Evolutionary conservation across 2,329 filamentous ascomycete species (phyloP).

Genomic region (Balansia obtecta): DNA sequence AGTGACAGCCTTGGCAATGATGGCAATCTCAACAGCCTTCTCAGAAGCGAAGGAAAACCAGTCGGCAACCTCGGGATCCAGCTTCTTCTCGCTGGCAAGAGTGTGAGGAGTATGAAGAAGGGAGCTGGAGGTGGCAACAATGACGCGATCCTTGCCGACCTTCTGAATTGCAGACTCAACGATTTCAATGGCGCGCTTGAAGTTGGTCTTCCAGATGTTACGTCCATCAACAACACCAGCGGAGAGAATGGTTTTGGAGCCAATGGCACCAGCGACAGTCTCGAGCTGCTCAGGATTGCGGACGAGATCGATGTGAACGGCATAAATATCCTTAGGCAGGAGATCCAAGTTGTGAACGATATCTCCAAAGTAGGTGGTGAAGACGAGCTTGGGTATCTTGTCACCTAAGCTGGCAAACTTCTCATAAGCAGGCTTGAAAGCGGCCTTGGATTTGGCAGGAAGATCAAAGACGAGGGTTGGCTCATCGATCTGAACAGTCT

Average conservation of each 20-base stretch:
- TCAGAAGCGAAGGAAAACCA: slow-evolving; percentile 98
- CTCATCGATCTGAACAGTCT: slow-evolving; percentile 97
- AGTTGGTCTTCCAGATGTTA: slow-evolving; percentile 99
- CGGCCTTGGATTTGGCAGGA: slow-evolving; percentile 77
- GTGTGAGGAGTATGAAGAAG: slow-evolving; percentile 98
- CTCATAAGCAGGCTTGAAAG: slow-evolving; percentile 97
- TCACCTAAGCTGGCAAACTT: slow-evolving; percentile 65
- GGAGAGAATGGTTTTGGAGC: slow-evolving; percentile 81
- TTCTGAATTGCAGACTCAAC: slow-evolving; percentile 85
- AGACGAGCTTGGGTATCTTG: slow-evolving; percentile 75
- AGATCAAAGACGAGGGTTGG: slow-evolving; percentile 93
- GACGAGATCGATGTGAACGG: slow-evolving; percentile 89
- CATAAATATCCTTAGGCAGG: slow-evolving; percentile 67
- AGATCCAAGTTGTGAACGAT: slow-evolving; percentile 98
- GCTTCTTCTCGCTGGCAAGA: slow-evolving; percentile 95
- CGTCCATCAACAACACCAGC: slow-evolving; percentile 95
- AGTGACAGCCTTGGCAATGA: slow-evolving; percentile 94
- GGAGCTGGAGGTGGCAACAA: slow-evolving; percentile 92
- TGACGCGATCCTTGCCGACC: slow-evolving; percentile 93
- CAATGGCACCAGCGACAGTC: slow-evolving; percentile 68
- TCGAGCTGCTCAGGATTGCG: slow-evolving; percentile 97
- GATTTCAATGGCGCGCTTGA: slow-evolving; percentile 84
- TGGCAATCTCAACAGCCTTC: slow-evolving; percentile 81
- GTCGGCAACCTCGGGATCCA: slow-evolving; percentile 82
- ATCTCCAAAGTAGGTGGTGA: slow-evolving; percentile 98